Base-by-base conservation (phyloP, 2,329 filamentous ascomycete species). In the Fusarium circinatum region DNA sequence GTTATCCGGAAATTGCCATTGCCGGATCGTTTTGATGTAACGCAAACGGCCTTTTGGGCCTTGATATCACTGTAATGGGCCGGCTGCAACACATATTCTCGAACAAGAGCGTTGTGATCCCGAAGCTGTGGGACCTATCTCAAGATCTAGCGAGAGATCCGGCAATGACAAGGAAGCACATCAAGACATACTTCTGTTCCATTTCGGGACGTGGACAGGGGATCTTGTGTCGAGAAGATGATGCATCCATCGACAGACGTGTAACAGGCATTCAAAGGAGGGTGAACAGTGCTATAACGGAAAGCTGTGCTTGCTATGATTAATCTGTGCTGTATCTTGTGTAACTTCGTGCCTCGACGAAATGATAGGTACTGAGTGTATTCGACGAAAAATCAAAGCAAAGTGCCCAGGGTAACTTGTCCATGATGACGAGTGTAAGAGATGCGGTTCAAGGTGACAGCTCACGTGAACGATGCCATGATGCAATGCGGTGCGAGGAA, bases 71-170 rank as follows among this genome's bases (percentile, higher is more conserved):
- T 64, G 69, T 64, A 36, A 51, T 51, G 67, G 47, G 62, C 52
- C 70, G 60, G 54, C 47, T 73, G 38, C 42, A 62, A 56, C 61
- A 55, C 52, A 20, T 28, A 45, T 45, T 63, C 62, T 68, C 70
- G 74, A 73, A 67, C 51, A 56, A 73, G 44, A 59, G 63, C 66
- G 28, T 57, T 58, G 65, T 61, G 65, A 48, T 59, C 42, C 56
- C 57, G n/a, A 56, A 62, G 68, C 48, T 64, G 74, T 78, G 47
- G 34, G 26, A 76, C 73, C 39, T 30, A 26, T 44, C 62, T 30
- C 54, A 67, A 62, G 57, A 41, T 66, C 70, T 75, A 67, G 65
- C 74, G 75, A 76, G 64, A 74, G 67, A 74, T 71, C 57, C 58
- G 56, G 73, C 48, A 49, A 42, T 57, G 44, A 52, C 32, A 62